Evolutionary conservation across 495 filamentous ascomycete genomes (phyloP).

Genomic region (Entonaema liquescens): DNA sequence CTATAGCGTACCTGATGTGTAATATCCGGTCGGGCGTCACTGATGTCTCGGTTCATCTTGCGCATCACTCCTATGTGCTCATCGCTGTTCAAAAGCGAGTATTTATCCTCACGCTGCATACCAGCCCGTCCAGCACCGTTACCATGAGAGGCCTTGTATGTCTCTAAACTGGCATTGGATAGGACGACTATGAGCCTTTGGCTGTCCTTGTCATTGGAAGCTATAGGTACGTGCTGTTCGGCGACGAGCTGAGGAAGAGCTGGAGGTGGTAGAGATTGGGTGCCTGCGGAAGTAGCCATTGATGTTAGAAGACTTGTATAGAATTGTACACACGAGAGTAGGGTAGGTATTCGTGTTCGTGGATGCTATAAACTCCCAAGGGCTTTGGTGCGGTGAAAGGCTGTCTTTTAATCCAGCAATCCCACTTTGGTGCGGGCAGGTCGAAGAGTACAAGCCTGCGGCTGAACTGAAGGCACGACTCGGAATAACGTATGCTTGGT

Average conservation of each 20-base stretch:
- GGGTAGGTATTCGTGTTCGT: neutral
- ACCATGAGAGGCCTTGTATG: constrained; percentile 84
- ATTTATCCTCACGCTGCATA: constrained; percentile 84
- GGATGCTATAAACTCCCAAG: neutral
- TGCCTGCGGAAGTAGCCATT: constrained; percentile 57
- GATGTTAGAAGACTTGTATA: constrained; percentile 25
- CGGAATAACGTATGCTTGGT: constrained; percentile 30
- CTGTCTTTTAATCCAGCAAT: constrained; percentile 7
- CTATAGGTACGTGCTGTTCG: constrained; percentile 88
- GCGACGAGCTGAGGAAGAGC: constrained; percentile 89
- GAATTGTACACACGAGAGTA: neutral
- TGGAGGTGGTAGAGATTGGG: constrained; percentile 93
- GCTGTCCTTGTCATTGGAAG: constrained; percentile 84
- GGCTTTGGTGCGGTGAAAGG: neutral
- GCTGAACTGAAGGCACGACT: constrained; percentile 19
- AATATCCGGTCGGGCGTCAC: constrained; percentile 95
- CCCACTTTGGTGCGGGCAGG: constrained; percentile 4
- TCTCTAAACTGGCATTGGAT: constrained; percentile 96
- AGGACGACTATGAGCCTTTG: constrained; percentile 94
- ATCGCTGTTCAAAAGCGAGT: constrained; percentile 95
- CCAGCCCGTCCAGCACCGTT: constrained; percentile 67
- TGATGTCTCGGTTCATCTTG: constrained; percentile 99
- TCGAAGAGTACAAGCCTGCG: constrained; percentile 11
- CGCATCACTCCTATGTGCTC: constrained; percentile 99
- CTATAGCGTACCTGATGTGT: constrained; percentile 82